phyloP scores from a whole-genome alignment of 805 yeast genomes.

The Grigorovia jiainica region DNA sequence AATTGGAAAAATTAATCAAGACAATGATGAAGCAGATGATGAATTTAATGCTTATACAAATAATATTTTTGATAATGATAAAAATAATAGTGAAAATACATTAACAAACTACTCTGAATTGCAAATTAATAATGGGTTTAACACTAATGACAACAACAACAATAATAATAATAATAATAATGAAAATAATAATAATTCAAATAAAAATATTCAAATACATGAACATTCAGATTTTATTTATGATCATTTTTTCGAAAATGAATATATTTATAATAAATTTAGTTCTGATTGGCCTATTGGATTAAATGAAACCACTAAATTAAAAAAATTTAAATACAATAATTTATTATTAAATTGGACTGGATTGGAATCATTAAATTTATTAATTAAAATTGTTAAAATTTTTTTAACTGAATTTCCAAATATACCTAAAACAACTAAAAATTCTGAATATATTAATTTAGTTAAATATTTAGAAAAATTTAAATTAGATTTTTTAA shows the following conservation, averaged over 20 bases:
- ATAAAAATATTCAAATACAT: conserved; percentile 13
- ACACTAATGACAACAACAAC: background rate
- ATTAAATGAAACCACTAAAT: conserved; percentile 14
- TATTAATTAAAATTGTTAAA: conserved; percentile 14
- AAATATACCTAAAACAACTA: conserved; percentile 15
- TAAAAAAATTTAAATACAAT: conserved; percentile 12
- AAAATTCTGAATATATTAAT: conserved; percentile 13
- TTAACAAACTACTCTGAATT: background rate
- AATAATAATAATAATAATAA: background rate
- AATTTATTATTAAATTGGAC: conserved; percentile 18
- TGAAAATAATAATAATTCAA: conserved; percentile 1
- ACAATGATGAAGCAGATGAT: background rate
- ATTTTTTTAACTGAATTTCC: conserved; percentile 19
- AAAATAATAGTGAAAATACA: background rate
- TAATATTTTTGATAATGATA: background rate
- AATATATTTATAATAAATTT: conserved; percentile 10
- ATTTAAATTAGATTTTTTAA: conserved; percentile 11
- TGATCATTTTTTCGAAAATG: conserved; percentile 12
- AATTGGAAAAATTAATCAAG: background rate
- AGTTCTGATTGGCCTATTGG: conserved; percentile 25
- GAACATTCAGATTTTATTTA: conserved; percentile 20
- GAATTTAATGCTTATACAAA: background rate
- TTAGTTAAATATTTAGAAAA: conserved; percentile 13
- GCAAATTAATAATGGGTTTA: too few species aligned
- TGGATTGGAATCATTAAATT: conserved; percentile 15